Evolutionary conservation across 257 asterid genomes (phyloP).

Genomic region (Dorcoceras hygrometricum): DNA sequence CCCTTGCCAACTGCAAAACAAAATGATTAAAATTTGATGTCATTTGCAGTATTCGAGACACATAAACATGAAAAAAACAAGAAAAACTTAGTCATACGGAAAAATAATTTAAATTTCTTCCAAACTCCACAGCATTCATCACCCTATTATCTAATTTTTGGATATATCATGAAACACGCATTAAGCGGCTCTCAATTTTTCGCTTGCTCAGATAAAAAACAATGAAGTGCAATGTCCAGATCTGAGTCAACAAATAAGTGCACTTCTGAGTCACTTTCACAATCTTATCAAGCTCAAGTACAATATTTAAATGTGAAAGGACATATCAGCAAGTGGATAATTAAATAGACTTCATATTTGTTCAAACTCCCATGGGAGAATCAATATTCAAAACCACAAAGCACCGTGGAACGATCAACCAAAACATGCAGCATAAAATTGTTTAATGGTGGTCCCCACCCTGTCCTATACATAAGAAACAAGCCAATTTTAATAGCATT

Average conservation of each 20-base stretch:
- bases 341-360: background rate
- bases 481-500: background rate
- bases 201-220: background rate
- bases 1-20: constrained; percentile 87
- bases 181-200: constrained; percentile 10
- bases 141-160: too few species aligned
- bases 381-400: background rate
- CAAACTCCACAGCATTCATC: background rate
- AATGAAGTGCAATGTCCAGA: background rate
- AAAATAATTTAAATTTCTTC: background rate
- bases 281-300: constrained; percentile 1
- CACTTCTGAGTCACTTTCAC: background rate
- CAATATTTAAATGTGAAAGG: constrained; percentile 3
- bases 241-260: background rate
- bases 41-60: background rate
- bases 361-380: background rate
- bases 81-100: background rate
- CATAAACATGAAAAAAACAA: background rate
- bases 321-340: background rate
- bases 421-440: background rate
- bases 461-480: background rate
- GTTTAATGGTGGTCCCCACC: background rate
- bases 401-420: background rate
- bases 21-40: background rate
- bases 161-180: background rate